Evolutionary conservation across 2,329 filamentous ascomycete genomes (phyloP).

Genomic region (Aspergillus sp.): DNA sequence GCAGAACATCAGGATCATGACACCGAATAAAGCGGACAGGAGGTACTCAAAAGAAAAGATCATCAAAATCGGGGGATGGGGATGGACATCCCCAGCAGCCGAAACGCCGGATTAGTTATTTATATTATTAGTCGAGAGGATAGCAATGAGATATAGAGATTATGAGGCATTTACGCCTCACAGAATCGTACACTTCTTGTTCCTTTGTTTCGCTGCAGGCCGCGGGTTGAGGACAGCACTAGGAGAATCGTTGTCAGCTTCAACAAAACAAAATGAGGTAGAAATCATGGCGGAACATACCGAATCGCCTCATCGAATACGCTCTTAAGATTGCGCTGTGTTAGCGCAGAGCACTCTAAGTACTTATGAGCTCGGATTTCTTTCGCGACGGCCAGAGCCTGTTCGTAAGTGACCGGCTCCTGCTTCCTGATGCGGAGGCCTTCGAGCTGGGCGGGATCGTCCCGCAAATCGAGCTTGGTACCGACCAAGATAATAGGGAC

Average conservation of each 20-base stretch:
- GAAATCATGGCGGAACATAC: conserved; percentile 53
- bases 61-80: conserved; percentile 23
- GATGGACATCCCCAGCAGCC: conserved; percentile 25
- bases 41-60: conserved; percentile 19
- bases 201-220: conserved; percentile 46
- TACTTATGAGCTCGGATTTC: conserved; percentile 97
- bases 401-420: conserved; percentile 94
- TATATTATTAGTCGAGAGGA: conserved; percentile 35
- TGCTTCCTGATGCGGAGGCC: conserved; percentile 87
- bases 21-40: conserved; percentile 14
- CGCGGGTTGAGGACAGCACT: conserved; percentile 52
- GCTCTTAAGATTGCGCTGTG: conserved; percentile 94
- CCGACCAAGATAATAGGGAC: conserved; percentile 96
- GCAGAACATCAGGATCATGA: conserved; percentile 21
- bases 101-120: conserved; percentile 41
- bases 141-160: conserved; percentile 4
- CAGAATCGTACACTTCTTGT: conserved; percentile 48
- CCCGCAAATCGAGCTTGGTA: conserved; percentile 92
- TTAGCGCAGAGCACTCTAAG: conserved; percentile 94
- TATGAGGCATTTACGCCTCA: conserved; percentile 24
- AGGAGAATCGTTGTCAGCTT: neutral
- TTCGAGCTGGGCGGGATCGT: conserved; percentile 80
- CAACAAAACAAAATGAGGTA: neutral
- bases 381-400: conserved; percentile 83
- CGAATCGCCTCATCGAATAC: conserved; percentile 98